Evolutionary conservation across 805 yeast species (phyloP), one percentile per base, ranked within the genome.

Genomic region (Ogataea polymorpha): DNA sequence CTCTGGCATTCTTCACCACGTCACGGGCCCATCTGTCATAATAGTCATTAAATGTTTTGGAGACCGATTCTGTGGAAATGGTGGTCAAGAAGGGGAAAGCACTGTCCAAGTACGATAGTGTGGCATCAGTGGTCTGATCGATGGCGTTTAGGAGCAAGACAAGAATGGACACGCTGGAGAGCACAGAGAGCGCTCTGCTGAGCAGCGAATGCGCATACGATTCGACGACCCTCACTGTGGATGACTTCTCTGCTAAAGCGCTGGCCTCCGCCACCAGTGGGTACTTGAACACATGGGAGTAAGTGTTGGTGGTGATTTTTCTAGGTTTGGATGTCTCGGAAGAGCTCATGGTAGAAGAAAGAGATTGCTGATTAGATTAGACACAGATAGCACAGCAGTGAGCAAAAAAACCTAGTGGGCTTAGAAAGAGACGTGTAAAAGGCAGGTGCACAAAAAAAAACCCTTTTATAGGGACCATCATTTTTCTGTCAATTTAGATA

Each of bases 231-330:
- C 41, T 43, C 32, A 46, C 44, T 1, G 54, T 26, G 13, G 56
- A 46, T 20, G 51, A 50, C 12, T 42, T 41, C 11, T 45, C 37
- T 5, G 55, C 32, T 12, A 44, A 49, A 4, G 42, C 35, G 31
- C 45, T 33, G 12, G 53, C 27, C 16, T 63, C 67, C 6, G 52
- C 39, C 32, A 61, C 52, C 5, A 61, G 29, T 6, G 69, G 68
- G 37, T 65, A 65, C 5, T 50, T 49, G 37, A 46, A 47, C 32
- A 65, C 27, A 41, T 65, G 69, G n/a, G 47, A 37, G 39, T 46
- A 48, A 6, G 55, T 24, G 31, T 42, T 24, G n/a, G 49, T 37
- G 16, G 48, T 38, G 39, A 36, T 51, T 28, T 42, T 51, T 40
- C 23, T 24, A n/a, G 39, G 11, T n/a, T 43, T 36, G 29, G 41